Evolutionary conservation across 1,284 basidiomycete genomes (phyloP).

Genomic region (Tilletia caries): DNA sequence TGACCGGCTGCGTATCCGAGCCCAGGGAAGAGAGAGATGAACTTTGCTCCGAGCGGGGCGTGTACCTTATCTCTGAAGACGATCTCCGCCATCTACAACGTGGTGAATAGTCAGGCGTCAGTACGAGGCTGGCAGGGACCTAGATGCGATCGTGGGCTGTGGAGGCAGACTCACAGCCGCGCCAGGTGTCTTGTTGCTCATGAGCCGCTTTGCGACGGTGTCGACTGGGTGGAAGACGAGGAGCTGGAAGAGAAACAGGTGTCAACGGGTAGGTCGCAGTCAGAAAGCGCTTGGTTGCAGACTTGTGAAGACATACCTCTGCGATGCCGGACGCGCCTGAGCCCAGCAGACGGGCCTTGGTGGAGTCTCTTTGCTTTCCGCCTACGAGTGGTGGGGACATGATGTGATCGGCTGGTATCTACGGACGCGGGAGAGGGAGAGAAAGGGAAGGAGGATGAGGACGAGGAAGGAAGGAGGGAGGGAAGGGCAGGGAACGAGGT

Average conservation of each 20-base stretch:
- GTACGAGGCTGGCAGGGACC: neutral
- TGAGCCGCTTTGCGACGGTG: constrained; percentile 92
- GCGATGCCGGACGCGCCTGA: constrained; percentile 78
- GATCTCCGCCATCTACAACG: constrained; percentile 66
- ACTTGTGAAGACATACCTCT: constrained; percentile 50
- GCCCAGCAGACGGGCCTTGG: constrained; percentile 82
- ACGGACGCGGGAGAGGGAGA: constrained; percentile 1
- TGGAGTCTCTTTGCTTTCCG: constrained; percentile 65
- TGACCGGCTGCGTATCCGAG: constrained; percentile 79
- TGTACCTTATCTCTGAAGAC: constrained; percentile 82
- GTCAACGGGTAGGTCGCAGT: neutral
- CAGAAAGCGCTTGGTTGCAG: neutral
- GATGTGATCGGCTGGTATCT: constrained; percentile 8
- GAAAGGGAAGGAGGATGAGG: constrained; percentile 7
- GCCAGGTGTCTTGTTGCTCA: constrained; percentile 70
- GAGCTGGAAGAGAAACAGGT: constrained; percentile 59
- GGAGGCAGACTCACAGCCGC: constrained; percentile 19
- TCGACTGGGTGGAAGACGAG: constrained; percentile 64
- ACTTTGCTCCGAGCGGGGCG: constrained; percentile 64
- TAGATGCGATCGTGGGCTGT: neutral
- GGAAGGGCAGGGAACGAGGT: neutral
- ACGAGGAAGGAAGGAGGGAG: neutral
- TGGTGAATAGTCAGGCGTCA: neutral
- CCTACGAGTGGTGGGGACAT: constrained; percentile 17
- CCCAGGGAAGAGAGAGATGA: constrained; percentile 91